Evolutionary conservation across 2,329 filamentous ascomycete genomes (phyloP).

Genomic region (Fusarium hainanense): DNA sequence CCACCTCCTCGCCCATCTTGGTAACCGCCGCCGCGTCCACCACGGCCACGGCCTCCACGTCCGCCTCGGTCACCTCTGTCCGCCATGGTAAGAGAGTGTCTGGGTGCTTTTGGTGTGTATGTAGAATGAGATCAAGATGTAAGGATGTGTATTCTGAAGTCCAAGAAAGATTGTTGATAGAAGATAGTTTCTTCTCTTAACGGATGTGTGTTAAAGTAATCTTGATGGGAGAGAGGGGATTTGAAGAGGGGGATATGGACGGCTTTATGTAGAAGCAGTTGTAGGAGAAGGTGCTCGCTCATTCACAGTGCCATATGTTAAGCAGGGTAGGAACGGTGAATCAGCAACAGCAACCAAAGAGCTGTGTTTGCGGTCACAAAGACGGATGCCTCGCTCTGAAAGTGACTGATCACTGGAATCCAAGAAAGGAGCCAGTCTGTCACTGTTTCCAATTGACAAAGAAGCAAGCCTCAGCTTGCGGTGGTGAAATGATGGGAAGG

Average conservation of each 20-base stretch:
- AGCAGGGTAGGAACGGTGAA: background rate
- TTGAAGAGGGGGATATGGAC: background rate
- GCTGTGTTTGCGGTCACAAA: slow-evolving; percentile 1
- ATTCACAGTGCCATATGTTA: background rate
- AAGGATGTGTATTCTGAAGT: background rate
- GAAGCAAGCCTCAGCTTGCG: background rate
- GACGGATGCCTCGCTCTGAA: background rate
- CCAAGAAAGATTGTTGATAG: background rate
- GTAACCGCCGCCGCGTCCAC: slow-evolving; percentile 38
- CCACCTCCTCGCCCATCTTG: slow-evolving; percentile 31
- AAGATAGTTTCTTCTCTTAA: background rate
- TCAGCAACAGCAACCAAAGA: background rate
- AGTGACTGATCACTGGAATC: background rate
- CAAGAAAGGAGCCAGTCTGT: background rate
- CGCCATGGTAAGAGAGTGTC: slow-evolving; percentile 37
- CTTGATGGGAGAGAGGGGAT: background rate
- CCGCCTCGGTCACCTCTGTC: slow-evolving; percentile 46
- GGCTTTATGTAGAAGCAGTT: slow-evolving; percentile 10
- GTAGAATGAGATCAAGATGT: background rate
- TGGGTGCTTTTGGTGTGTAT: background rate
- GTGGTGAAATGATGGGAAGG: background rate
- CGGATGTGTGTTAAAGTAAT: background rate
- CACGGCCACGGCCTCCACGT: slow-evolving; percentile 35
- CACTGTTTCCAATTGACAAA: slow-evolving; percentile 1
- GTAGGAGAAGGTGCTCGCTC: background rate